A percentile compares a stretch with the other conserved stretches of the same genome.
Evolutionary conservation across 768 basidiomycete genomes (phyloP).

Genomic region (Mycena filopes): DNA sequence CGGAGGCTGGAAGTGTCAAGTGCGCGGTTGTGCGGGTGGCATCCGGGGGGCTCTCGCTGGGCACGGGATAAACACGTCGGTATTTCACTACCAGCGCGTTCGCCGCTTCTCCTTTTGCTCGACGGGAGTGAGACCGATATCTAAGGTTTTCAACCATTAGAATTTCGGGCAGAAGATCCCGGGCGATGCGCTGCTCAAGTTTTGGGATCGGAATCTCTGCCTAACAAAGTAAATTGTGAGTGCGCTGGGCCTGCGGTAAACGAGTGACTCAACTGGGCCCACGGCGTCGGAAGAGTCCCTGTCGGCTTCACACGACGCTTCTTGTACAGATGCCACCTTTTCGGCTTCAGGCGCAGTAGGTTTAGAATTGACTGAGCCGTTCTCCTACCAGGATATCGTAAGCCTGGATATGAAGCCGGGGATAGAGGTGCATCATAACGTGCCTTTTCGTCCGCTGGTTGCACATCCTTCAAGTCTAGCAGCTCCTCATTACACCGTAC

Average conservation of each 20-base stretch:
- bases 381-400: no score
- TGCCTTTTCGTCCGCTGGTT: not conserved
- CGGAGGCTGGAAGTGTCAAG: not conserved
- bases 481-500: conserved; percentile 10
- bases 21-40: not conserved
- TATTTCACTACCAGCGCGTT: conserved; percentile 1
- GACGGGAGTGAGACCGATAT: not conserved
- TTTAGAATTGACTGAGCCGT: no score
- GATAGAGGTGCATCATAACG: no score
- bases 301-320: no score
- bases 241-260: no score
- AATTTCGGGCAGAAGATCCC: conserved; percentile 12
- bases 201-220: not conserved
- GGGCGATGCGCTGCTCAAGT: conserved; percentile 22
- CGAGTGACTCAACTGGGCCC: no score
- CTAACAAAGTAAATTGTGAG: no score
- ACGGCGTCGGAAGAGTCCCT: no score
- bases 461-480: conserved; percentile 5
- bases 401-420: no score
- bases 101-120: not conserved
- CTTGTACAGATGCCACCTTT: no score
- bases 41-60: no score
- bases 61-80: conserved; percentile 12
- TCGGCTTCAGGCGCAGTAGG: no score
- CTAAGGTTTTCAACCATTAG: not conserved